phyloP scores from a whole-genome alignment of 2,329 filamentous ascomycete species.

The Tolypocladium tropicale region DNA sequence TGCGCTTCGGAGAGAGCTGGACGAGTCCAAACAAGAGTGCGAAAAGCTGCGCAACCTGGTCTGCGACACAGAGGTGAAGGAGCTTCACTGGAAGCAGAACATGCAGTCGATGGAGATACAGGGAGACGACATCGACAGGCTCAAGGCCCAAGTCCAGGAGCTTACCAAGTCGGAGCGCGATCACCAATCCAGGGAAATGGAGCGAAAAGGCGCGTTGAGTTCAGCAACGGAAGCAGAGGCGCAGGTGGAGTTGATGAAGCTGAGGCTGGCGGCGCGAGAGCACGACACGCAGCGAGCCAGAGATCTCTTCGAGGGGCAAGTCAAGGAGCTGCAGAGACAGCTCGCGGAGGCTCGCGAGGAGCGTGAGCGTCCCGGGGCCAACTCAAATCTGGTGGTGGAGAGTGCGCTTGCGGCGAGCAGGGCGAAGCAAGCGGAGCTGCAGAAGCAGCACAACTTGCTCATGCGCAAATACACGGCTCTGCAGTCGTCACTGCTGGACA shows the following conservation, averaged over 20 bases:
- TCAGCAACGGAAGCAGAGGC: slow-evolving; percentile 48
- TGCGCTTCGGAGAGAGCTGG: slow-evolving; percentile 46
- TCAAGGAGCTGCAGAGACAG: slow-evolving; percentile 34
- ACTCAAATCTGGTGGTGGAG: slow-evolving; percentile 29
- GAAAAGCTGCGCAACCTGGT: slow-evolving; percentile 56
- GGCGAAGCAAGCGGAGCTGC: slow-evolving; percentile 42
- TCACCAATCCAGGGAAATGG: slow-evolving; percentile 53
- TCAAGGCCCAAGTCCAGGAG: slow-evolving; percentile 48
- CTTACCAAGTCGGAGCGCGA: slow-evolving; percentile 52
- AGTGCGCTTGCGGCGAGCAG: slow-evolving; percentile 38
- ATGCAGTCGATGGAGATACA: slow-evolving; percentile 53
- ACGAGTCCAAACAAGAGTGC: slow-evolving; percentile 46
- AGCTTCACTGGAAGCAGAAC: slow-evolving; percentile 53
- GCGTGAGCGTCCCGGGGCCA: slow-evolving; percentile 12
- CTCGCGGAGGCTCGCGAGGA: slow-evolving; percentile 28
- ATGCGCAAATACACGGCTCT: slow-evolving; percentile 41
- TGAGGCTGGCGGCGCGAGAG: slow-evolving; percentile 44
- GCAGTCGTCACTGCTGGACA: slow-evolving; percentile 38
- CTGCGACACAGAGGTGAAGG: slow-evolving; percentile 58
- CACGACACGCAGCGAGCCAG: slow-evolving; percentile 33
- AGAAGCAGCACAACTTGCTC: slow-evolving; percentile 39
- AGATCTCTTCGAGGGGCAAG: slow-evolving; percentile 36
- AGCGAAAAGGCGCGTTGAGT: slow-evolving; percentile 45
- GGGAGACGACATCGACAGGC: slow-evolving; percentile 46
- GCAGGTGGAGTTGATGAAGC: slow-evolving; percentile 46